These are phyloP conservation scores for Neurospora africana DNA, from an alignment of 495 filamentous ascomycete genomes.

Conservation along the genomic window DNA sequence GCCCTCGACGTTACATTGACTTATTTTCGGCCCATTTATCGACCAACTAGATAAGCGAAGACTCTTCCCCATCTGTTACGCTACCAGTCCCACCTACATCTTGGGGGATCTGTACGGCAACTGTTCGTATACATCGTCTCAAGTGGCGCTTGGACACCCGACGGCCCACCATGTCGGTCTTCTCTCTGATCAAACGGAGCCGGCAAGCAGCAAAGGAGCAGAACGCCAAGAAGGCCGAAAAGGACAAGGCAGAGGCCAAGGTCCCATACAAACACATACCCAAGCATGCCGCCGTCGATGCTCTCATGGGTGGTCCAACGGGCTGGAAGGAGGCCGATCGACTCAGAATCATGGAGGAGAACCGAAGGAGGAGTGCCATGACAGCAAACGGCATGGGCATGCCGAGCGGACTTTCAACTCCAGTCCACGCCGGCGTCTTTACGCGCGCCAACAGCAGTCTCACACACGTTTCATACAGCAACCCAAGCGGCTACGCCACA, in stretches of 20 bases:
- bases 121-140: neutral
- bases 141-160: neutral
- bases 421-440: slow-evolving; percentile 15
- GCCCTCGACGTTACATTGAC: neutral
- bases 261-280: slow-evolving; percentile 45
- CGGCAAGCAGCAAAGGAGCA: slow-evolving; percentile 42
- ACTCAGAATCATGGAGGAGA: slow-evolving; percentile 32
- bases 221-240: slow-evolving; percentile 32
- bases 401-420: slow-evolving; percentile 14
- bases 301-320: slow-evolving; percentile 41
- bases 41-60: neutral
- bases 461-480: slow-evolving; percentile 29
- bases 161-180: slow-evolving; percentile 37
- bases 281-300: slow-evolving; percentile 46
- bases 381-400: slow-evolving; percentile 21
- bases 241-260: slow-evolving; percentile 31
- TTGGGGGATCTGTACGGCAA: neutral
- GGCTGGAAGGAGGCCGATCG: slow-evolving; percentile 36
- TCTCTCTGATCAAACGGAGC: slow-evolving; percentile 37
- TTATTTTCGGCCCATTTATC: neutral
- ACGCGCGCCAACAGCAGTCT: slow-evolving; percentile 34
- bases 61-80: neutral
- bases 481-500: slow-evolving; percentile 26
- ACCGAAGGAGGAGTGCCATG: slow-evolving; percentile 32
- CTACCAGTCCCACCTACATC: neutral